Evolutionary conservation across 1,139 yeast species (phyloP).

Genomic region (Citeromyces hawaiiensis): DNA sequence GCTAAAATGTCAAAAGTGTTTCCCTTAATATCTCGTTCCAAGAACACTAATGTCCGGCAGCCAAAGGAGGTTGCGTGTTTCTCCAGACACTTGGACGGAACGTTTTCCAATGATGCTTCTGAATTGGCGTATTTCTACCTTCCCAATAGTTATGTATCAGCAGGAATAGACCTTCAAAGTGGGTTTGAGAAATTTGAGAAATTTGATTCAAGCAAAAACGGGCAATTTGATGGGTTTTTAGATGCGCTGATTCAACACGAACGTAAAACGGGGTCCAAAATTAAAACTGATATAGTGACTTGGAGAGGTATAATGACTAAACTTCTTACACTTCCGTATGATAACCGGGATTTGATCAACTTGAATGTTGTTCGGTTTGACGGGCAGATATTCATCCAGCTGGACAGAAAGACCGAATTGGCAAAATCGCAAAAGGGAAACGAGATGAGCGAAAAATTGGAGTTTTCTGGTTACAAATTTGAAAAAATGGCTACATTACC

Average conservation of each 20-base stretch:
- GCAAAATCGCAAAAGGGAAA: conserved; percentile 12
- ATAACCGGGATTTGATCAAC: conserved; percentile 40
- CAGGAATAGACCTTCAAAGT: conserved; percentile 40
- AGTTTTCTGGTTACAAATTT: conserved; percentile 72
- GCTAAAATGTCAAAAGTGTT: conserved; percentile 12
- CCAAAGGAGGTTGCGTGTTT: conserved; percentile 60
- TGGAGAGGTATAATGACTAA: conserved; percentile 77
- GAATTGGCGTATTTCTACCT: conserved; percentile 58
- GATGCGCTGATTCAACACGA: conserved; percentile 45
- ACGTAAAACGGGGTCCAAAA: conserved; percentile 26
- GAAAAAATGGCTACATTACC: conserved; percentile 68
- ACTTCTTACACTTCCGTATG: conserved; percentile 49
- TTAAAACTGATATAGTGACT: conserved; percentile 57
- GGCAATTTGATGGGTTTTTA: conserved; percentile 48
- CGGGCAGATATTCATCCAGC: conserved; percentile 75
- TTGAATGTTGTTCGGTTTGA: conserved; percentile 56
- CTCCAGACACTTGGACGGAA: conserved; percentile 40
- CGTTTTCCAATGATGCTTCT: conserved; percentile 33
- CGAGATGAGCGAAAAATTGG: conserved; percentile 32
- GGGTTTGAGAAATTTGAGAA: conserved; percentile 50
- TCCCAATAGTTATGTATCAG: conserved; percentile 51
- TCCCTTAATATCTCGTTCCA: conserved; percentile 34
- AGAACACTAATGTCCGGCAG: conserved; percentile 46
- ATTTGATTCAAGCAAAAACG: conserved; percentile 37
- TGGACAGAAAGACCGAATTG: conserved; percentile 24